Evolutionary conservation across 257 asterid species (phyloP), one percentile per base, ranked within the genome.

Genomic region (Oldenlandia corymbosa): DNA sequence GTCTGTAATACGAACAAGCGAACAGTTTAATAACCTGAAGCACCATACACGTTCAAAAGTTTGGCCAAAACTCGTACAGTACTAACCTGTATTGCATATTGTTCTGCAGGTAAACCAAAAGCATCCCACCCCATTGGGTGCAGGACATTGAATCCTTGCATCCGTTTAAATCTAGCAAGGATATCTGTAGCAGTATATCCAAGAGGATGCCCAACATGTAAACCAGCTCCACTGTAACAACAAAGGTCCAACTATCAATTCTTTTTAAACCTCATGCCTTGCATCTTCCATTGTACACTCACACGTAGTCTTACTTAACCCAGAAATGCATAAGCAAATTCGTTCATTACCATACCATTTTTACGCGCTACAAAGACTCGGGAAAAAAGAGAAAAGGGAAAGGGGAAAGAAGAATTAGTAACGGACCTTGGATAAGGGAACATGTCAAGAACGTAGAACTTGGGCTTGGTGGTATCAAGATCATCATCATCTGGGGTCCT

Each of bases 61-160:
- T 8, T 41, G 39, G 39, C 39, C 39, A 34, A 4, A 34, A 34
- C 2, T 11, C 28, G 53, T 1, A 34, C 43, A 66, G 14, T 18
- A 65, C 62, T 56, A 49, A 90, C 99, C 83, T 93, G 90, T 70
- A 93, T 85, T 56, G 99, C 99, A 73, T 93, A 93, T 68, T 93
- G 99, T 76, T 93, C 99, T 43, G 99, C 99, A 36, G 99, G 99
- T 72, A 93, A 85, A 73, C 99, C 96, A 78, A 93, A 93, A 5
- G 99, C 99, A 81, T 93, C 99, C 99, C 99, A 93, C 55, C 99
- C 99, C 99, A 93, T 93, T 63, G 96, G 99, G 67, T 93, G 96
- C 84, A 93, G 77, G 59, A 93, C 99, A 64, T 93, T 93, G 82
- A 81, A 90, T 39, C 99, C 99, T 74, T 85, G 96, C 99, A 90